Evolutionary conservation across 345 rosid genomes (phyloP).

Genomic region (Triadica sebifera): DNA sequence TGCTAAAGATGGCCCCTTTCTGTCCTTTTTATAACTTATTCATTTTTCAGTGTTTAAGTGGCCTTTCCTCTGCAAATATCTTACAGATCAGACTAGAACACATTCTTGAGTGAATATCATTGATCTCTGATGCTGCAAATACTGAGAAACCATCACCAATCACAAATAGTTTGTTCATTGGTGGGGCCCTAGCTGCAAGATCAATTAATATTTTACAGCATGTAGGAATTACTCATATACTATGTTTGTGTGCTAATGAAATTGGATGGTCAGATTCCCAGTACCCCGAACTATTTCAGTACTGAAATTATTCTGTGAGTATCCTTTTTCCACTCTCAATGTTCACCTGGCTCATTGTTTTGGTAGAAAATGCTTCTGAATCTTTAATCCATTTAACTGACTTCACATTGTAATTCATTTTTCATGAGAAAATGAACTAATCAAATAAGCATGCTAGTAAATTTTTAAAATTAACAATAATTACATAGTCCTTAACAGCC

Average conservation of each 20-base stretch:
- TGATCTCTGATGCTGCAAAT: conserved; percentile 91
- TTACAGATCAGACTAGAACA: conserved; percentile 95
- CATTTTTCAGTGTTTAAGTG: background rate
- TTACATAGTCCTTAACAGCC: background rate
- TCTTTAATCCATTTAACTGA: conserved; percentile 6
- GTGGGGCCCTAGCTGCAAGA: conserved; percentile 92
- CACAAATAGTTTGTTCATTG: conserved; percentile 67
- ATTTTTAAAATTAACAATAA: background rate
- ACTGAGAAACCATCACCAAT: conserved; percentile 93
- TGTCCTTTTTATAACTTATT: background rate
- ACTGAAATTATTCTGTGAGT: conserved; percentile 85
- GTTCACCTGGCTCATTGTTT: background rate
- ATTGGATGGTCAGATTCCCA: conserved; percentile 96
- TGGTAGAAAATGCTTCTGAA: background rate
- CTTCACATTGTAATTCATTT: background rate
- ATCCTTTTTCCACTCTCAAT: conserved; percentile 12
- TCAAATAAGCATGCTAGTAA: background rate
- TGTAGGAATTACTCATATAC: conserved; percentile 69
- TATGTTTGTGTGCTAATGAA: conserved; percentile 95
- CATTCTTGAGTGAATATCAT: conserved; percentile 88
- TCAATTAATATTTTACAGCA: conserved; percentile 79
- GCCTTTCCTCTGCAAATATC: conserved; percentile 1
- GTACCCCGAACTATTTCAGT: conserved; percentile 65
- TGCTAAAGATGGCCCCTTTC: background rate
- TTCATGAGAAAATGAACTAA: background rate